Conservation (phyloP, 2,329 filamentous ascomycete genomes). For the Fusarium sarcochroum region DNA sequence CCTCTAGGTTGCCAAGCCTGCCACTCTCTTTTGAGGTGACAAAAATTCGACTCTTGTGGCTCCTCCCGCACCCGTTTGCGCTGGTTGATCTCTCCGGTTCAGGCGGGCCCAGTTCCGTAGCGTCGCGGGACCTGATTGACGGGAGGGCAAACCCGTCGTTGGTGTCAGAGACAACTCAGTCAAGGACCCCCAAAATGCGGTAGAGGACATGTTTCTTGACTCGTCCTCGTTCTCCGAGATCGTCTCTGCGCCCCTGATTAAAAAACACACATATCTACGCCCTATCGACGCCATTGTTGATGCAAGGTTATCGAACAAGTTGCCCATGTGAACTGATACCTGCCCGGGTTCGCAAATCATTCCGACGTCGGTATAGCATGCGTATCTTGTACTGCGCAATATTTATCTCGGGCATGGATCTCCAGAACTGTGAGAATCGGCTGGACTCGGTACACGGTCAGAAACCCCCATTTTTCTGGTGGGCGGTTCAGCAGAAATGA, state of each 20-base stretch:
- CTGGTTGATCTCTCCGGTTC: slow-evolving; percentile 29
- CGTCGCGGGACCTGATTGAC: slow-evolving; percentile 37
- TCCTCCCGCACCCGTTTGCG: slow-evolving; percentile 34
- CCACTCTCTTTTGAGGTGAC: slow-evolving; percentile 27
- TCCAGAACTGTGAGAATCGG: slow-evolving; percentile 14
- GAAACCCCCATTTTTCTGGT: slow-evolving; percentile 16
- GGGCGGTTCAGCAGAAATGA: slow-evolving; percentile 15
- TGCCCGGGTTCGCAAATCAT: slow-evolving; percentile 12
- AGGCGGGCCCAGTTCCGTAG: slow-evolving; percentile 39
- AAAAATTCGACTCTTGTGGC: slow-evolving; percentile 31
- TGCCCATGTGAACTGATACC: slow-evolving; percentile 22
- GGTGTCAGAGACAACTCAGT: slow-evolving; percentile 15
- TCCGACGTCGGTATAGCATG: slow-evolving; percentile 9
- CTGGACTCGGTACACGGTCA: slow-evolving; percentile 15
- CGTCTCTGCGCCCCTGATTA: slow-evolving; percentile 4
- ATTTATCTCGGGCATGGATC: slow-evolving; percentile 6
- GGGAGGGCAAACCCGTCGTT: slow-evolving; percentile 30
- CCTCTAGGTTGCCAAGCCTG: slow-evolving; percentile 32
- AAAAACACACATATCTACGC: slow-evolving; percentile 17
- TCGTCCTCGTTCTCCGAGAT: slow-evolving; percentile 3
- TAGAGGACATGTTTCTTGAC: slow-evolving; percentile 6
- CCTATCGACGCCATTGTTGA: slow-evolving; percentile 26
- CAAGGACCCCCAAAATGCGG: slow-evolving; percentile 1
- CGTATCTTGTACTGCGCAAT: background rate
- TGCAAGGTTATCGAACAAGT: slow-evolving; percentile 30